Evolutionary conservation across 2,329 filamentous ascomycete genomes (phyloP), one percentile per base, ranked within the genome.

Genomic region (Colletotrichum melonis): DNA sequence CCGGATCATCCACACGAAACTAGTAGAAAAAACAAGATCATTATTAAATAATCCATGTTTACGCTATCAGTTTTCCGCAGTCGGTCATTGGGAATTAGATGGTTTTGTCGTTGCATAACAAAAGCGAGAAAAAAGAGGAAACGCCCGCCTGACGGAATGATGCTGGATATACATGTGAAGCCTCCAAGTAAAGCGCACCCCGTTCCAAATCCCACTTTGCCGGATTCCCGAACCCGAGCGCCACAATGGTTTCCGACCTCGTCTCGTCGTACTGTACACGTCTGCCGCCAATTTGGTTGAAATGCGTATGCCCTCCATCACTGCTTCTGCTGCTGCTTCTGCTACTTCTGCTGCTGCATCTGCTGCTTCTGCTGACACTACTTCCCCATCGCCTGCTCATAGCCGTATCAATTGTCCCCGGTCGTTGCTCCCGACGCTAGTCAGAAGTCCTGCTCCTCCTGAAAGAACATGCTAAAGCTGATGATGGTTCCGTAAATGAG

Each of bases 401-500:
- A 42, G 24, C 14, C 14, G 16, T 16, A 67, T 32, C 42, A 70
- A 38, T 46, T 22, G 46, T 38, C 26, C 22, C 30, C 46, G 32
- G 57, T 62, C 71, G 49, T 57, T 26, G 24, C 16, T 8, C 22
- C 30, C 38, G 8, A 11, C 30, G 38, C 55, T 54, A 56, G 79
- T 86, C 85, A 98, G 83, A 98, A 99, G 79, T 98, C 97, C 81
- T 97, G 94, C 82, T 98, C 95, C 84, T 98, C 95, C 82, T 96
- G 93, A 88, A 99, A 99, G 87, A 98, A 99, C 92, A 98, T 94
- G 77, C 94, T 93, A 84, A 99, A 99, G 86, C 94, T 97, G 85
- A 99, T 97, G 81, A 99, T 98, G 62, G 97, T 99, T 70, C 95
- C 94, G 85, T 99, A 99, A 82, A 99, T 99, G 81, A 99, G 86